Percentiles rank a stretch among this genome's conserved stretches.
phyloP scores from a whole-genome alignment of 208 protist genomes.

The Leishmania braziliensis region DNA sequence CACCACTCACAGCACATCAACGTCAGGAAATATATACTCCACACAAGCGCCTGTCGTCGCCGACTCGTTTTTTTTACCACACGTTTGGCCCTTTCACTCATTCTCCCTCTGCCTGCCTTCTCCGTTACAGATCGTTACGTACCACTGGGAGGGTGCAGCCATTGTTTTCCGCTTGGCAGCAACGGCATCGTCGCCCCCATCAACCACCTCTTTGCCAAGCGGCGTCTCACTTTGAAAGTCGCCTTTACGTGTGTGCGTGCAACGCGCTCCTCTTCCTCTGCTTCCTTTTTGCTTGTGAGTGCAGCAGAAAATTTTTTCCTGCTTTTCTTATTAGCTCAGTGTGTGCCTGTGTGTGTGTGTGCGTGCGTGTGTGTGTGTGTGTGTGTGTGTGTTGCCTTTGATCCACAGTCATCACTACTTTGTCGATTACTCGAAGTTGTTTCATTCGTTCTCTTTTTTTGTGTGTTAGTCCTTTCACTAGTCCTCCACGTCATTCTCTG shows the following conservation, averaged over 20 bases:
- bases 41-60: not conserved
- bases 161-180: not conserved
- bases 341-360: not conserved
- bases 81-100: not conserved
- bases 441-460: not conserved
- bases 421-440: not conserved
- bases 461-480: not conserved
- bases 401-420: not conserved
- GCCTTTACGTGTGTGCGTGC: not conserved
- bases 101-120: not conserved
- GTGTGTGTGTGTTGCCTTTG: not conserved
- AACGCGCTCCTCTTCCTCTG: not conserved
- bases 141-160: not conserved
- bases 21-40: not conserved
- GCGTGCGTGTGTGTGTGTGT: not conserved
- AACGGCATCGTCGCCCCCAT: not conserved
- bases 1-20: not conserved
- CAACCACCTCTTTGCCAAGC: not conserved
- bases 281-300: not conserved
- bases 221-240: not conserved
- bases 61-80: not conserved
- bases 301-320: no score
- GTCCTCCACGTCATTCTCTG: not conserved
- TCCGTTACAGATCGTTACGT: not conserved
- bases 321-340: no score